Evolutionary conservation across 208 protist genomes (phyloP).

Genomic region (Trypanosoma cruzi): DNA sequence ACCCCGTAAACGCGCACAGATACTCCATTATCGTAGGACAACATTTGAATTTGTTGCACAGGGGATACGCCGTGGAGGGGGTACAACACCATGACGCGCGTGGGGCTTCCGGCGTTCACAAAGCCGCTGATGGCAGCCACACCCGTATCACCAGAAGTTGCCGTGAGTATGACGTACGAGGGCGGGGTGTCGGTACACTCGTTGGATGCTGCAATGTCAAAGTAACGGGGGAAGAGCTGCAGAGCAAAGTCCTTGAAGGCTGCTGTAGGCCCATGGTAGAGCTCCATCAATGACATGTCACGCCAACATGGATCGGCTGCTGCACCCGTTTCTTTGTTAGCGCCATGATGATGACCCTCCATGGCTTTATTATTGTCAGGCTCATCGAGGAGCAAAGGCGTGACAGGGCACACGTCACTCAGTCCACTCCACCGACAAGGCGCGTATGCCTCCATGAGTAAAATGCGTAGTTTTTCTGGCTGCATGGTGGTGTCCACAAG

Average conservation of each 20-base stretch:
- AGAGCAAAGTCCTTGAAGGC: conserved; percentile 93
- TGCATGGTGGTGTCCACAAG: conserved; percentile 67
- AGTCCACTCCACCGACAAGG: conserved; percentile 57
- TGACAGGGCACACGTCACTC: conserved; percentile 69
- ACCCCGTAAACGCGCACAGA: conserved; percentile 76
- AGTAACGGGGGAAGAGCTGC: conserved; percentile 90
- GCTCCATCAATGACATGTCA: conserved; percentile 58
- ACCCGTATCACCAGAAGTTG: conserved; percentile 91
- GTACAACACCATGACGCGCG: conserved; percentile 89
- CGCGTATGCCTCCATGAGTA: conserved; percentile 76
- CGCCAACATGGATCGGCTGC: background rate
- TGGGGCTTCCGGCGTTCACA: conserved; percentile 57
- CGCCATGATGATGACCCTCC: background rate
- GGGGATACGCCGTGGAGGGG: conserved; percentile 80
- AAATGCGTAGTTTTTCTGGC: conserved; percentile 45
- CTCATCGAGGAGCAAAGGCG: conserved; percentile 29
- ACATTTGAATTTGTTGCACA: conserved; percentile 90
- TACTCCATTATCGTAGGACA: conserved; percentile 72
- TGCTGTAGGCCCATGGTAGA: conserved; percentile 90
- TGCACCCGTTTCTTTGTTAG: no score
- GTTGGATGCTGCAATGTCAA: conserved; percentile 44
- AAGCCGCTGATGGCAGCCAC: conserved; percentile 89
- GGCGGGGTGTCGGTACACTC: background rate
- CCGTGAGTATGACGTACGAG: conserved; percentile 83
- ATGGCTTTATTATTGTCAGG: conserved; percentile 6